phyloP scores from a whole-genome alignment of 768 basidiomycete species.

The Boletus vermiculosoides region DNA sequence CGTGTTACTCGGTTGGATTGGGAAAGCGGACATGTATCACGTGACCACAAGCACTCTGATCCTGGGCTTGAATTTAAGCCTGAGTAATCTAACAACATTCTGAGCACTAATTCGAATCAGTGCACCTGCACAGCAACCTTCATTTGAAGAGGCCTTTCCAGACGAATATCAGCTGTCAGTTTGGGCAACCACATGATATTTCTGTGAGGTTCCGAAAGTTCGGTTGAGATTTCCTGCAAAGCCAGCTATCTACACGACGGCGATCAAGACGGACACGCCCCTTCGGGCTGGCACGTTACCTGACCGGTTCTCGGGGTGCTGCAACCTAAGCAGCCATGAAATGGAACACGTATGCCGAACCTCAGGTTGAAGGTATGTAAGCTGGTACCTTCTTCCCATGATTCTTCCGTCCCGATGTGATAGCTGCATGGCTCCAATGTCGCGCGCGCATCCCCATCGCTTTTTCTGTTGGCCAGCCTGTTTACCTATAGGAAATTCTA shows the following conservation, averaged over 20 bases:
- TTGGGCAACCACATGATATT: background rate
- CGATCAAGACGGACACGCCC: slow-evolving; percentile 29
- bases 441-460: background rate
- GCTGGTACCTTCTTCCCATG: background rate
- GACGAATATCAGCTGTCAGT: background rate
- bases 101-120: background rate
- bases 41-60: slow-evolving; percentile 6
- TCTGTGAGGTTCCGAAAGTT: slow-evolving; percentile 5
- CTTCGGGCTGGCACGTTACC: slow-evolving; percentile 13
- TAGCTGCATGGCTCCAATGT: slow-evolving; percentile 8
- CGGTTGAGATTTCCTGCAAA: slow-evolving; percentile 11
- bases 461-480: background rate
- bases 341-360: slow-evolving; percentile 11
- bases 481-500: background rate
- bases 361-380: slow-evolving; percentile 15
- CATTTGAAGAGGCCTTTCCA: background rate
- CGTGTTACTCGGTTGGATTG: background rate
- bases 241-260: slow-evolving; percentile 10
- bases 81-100: background rate
- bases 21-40: slow-evolving; percentile 4
- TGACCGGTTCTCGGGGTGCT: background rate
- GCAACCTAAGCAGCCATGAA: slow-evolving; percentile 1
- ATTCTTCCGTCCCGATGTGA: slow-evolving; percentile 22
- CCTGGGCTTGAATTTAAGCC: background rate
- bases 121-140: background rate